Base-by-base conservation (phyloP, 305 asterid species). In the Fraxinus baroniana region DNA sequence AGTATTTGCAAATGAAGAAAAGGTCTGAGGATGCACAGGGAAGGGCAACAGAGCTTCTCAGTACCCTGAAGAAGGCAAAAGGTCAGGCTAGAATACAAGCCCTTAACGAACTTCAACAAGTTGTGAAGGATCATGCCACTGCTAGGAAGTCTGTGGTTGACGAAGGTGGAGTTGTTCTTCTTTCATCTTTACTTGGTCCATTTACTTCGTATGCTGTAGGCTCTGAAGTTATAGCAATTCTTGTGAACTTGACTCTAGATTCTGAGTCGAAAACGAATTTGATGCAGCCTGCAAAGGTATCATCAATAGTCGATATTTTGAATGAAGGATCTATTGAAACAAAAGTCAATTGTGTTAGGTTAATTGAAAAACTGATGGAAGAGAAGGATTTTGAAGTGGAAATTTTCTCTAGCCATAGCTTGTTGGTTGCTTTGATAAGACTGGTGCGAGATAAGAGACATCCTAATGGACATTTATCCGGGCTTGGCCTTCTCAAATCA, bases 171-270 rank as follows among this genome's bases (percentile, higher is more conserved):
- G 84, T 90, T 1, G 72, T 78, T 1, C 86, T 86, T 26, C 85
- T 92, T n/a, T 89, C 88, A 8, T 87, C 94, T 30, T 70, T 92
- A 2, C 90, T 92, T 4, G 94, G 96, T 22, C 94, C 94, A 0
- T 89, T 90, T 57, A 92, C 95, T 28, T 90, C 94, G 1, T 90
- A 92, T 78, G 86, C 91, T 3, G 96, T 92, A 2, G 94, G 96
- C 33, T 90, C 89, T 20, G 91, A 90, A 57, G 94, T 90, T 52
- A 64, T 88, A 7, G 86, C 92, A 0, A 87, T 89, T 85, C 91
- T 92, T 36, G 93, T 87, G 78, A 88, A 88, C 60, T 81, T 88
- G 81, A 66, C 46, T 20, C 81, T 89, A 17, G 84, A 87, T 78
- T 86, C 91, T 2, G 91, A 87, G 10, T 86, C 86, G 0, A 91